These are phyloP conservation scores for Wolfiporia cocos DNA, from an alignment of 1,284 basidiomycete genomes.

Conservation along the genomic window DNA sequence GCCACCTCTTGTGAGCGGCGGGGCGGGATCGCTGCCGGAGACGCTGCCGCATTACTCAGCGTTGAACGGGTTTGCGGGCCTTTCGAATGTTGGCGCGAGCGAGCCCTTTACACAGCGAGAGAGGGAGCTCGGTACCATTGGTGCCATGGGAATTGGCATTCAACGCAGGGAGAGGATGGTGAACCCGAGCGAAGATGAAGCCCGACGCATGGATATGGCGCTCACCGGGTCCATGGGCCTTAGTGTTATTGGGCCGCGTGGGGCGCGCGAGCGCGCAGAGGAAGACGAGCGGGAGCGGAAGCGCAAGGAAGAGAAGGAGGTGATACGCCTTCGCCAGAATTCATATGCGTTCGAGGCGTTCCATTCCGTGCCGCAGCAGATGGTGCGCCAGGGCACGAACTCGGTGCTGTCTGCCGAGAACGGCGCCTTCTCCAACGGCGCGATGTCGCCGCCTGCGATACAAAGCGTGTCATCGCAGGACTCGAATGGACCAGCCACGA, in stretches of 20 bases:
- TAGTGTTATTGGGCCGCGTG: conserved; percentile 35
- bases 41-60: conserved; percentile 26
- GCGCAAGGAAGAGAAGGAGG: conserved; percentile 50
- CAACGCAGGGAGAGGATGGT: conserved; percentile 27
- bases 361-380: conserved; percentile 52
- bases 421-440: conserved; percentile 12
- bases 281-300: conserved; percentile 58
- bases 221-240: conserved; percentile 36
- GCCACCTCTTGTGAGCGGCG: conserved; percentile 25
- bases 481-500: conserved; percentile 2
- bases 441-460: conserved; percentile 13
- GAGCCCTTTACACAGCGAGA: conserved; percentile 41
- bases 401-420: conserved; percentile 29
- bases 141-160: conserved; percentile 41
- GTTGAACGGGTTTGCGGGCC: conserved; percentile 25
- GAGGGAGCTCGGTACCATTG: conserved; percentile 39
- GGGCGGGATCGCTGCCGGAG: conserved; percentile 28
- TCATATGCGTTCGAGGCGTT: conserved; percentile 65
- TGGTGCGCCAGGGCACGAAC: conserved; percentile 30
- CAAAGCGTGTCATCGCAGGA: conserved; percentile 16
- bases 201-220: conserved; percentile 27
- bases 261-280: conserved; percentile 53
- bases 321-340: conserved; percentile 32
- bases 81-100: conserved; percentile 25
- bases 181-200: conserved; percentile 38